A percentile compares a stretch with the other conserved stretches of the same genome.
These are phyloP conservation scores for Fusarium euwallaceae DNA, from an alignment of 2,329 filamentous ascomycete species.

Conservation along the genomic window DNA sequence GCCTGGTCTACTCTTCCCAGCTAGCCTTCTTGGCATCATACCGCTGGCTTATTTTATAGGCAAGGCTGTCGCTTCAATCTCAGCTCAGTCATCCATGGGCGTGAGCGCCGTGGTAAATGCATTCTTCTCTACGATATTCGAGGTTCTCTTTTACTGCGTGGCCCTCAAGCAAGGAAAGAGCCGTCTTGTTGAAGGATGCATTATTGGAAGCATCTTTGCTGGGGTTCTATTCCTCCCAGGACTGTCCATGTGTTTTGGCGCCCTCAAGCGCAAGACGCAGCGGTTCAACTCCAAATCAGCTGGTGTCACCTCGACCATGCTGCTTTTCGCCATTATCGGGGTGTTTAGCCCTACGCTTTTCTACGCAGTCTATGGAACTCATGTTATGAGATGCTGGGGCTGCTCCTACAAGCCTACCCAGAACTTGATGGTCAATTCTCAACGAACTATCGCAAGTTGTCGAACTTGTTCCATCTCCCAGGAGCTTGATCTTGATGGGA, in stretches of 20 bases:
- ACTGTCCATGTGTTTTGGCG: neutral
- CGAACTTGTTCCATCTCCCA: neutral
- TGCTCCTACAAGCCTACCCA: neutral
- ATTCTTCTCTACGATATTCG: neutral
- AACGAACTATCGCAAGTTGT: neutral
- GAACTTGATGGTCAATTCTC: neutral
- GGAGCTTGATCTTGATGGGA: neutral
- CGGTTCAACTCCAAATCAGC: neutral
- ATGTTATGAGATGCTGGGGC: neutral
- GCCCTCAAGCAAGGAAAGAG: neutral
- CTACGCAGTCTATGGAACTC: neutral
- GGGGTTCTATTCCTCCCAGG: neutral
- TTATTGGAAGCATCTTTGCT: neutral
- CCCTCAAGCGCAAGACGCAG: neutral
- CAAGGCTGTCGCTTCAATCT: neutral
- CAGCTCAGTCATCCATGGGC: neutral
- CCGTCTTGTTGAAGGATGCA: neutral
- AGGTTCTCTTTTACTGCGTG: neutral
- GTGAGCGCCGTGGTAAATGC: neutral
- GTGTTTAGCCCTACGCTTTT: neutral
- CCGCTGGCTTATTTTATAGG: neutral
- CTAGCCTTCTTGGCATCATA: neutral
- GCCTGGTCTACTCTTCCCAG: neutral
- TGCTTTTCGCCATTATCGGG: neutral
- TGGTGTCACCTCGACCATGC: neutral